Percentiles rank a stretch among this genome's conserved stretches.
These are phyloP conservation scores for Fusarium ramigenum DNA, from an alignment of 2,329 filamentous ascomycete species.

Conservation along the genomic window DNA sequence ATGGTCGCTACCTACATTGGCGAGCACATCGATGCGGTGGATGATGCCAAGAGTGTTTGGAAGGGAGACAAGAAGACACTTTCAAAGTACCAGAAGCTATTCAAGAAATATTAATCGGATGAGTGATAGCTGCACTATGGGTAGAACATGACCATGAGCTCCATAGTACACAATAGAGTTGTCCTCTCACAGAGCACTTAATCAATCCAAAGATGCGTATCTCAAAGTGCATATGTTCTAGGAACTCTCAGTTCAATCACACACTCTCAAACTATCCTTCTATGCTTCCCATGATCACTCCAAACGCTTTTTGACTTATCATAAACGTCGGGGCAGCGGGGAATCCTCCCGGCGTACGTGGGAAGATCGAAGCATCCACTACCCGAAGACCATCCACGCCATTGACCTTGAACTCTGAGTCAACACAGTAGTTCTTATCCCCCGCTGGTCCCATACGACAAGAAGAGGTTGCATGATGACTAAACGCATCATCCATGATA, in stretches of 20 bases:
- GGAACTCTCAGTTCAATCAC: accelerated
- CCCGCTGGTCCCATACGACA: conserved; percentile 63
- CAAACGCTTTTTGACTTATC: conserved; percentile 27
- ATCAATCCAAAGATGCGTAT: too few species aligned
- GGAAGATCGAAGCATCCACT: conserved; percentile 68
- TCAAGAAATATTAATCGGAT: conserved; percentile 24
- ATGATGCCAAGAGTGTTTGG: conserved; percentile 39
- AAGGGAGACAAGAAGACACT: conserved; percentile 22
- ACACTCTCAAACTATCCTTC: accelerated
- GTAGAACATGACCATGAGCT: accelerated
- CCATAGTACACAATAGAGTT: neutral
- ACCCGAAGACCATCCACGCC: conserved; percentile 64
- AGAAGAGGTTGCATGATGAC: conserved; percentile 67
- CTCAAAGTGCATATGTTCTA: neutral
- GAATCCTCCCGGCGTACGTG: conserved; percentile 40
- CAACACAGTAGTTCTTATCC: conserved; percentile 63
- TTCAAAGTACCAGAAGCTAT: conserved; percentile 38
- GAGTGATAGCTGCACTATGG: accelerated
- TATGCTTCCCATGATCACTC: neutral
- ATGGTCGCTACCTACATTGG: conserved; percentile 44
- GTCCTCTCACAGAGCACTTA: too few species aligned
- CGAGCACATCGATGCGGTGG: conserved; percentile 38
- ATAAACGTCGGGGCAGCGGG: conserved; percentile 28
- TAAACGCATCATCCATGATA: conserved; percentile 61
- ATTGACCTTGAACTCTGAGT: conserved; percentile 63